phyloP scores from a whole-genome alignment of 805 yeast genomes.

The Debaryomyces prosopidis region DNA sequence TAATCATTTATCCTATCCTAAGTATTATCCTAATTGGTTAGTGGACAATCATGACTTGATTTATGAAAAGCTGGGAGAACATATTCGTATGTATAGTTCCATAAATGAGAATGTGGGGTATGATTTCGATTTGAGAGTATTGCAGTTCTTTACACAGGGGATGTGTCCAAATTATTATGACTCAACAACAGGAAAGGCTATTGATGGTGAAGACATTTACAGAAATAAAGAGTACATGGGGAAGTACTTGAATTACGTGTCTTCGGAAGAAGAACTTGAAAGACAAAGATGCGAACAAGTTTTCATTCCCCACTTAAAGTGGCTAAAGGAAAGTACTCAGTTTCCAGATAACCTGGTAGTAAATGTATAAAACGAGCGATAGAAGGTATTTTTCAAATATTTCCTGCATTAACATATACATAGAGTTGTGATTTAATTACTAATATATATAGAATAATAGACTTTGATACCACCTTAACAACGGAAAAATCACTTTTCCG shows the following conservation, averaged over 20 bases:
- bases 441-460: no score
- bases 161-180: slow-evolving; percentile 37
- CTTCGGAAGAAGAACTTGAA: slow-evolving; percentile 20
- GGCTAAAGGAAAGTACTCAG: slow-evolving; percentile 39
- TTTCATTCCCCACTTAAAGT: slow-evolving; percentile 42
- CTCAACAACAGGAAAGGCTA: slow-evolving; percentile 20
- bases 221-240: slow-evolving; percentile 33
- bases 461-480: no score
- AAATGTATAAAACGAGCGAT: not conserved
- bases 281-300: slow-evolving; percentile 32
- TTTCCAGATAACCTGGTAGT: slow-evolving; percentile 8
- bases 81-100: slow-evolving; percentile 40
- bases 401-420: no score
- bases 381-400: no score
- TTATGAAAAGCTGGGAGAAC: slow-evolving; percentile 30
- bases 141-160: slow-evolving; percentile 40
- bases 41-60: slow-evolving; percentile 36
- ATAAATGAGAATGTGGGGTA: slow-evolving; percentile 39
- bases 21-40: slow-evolving; percentile 33
- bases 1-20: slow-evolving; percentile 65
- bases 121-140: slow-evolving; percentile 42
- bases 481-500: no score
- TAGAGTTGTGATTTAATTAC: no score
- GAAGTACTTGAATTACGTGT: slow-evolving; percentile 27
- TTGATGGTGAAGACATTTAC: slow-evolving; percentile 21